phyloP scores from a whole-genome alignment of 2,329 filamentous ascomycete species.

The Aquanectria penicillioides region DNA sequence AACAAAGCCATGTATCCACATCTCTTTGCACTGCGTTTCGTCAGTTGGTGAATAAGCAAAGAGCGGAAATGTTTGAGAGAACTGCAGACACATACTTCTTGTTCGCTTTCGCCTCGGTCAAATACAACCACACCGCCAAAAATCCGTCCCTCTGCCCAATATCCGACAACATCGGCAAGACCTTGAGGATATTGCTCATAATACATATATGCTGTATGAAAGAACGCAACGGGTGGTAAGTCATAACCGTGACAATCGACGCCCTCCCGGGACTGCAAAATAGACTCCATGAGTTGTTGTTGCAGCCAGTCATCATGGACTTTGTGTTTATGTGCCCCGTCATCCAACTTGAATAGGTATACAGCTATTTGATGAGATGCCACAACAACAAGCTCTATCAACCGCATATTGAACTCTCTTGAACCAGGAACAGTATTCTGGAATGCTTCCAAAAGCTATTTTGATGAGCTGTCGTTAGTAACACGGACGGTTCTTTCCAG shows the following conservation, averaged over 20 bases:
- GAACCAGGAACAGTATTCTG: background rate
- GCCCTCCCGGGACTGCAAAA: background rate
- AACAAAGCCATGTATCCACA: constrained; percentile 1
- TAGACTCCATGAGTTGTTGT: background rate
- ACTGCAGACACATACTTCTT: constrained; percentile 12
- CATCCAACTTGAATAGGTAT: constrained; percentile 1
- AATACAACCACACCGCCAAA: constrained; percentile 26
- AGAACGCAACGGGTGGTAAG: background rate
- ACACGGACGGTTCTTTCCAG: background rate
- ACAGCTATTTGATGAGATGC: constrained; percentile 14
- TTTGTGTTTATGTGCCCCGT: constrained; percentile 11
- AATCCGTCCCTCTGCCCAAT: constrained; percentile 28
- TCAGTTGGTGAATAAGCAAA: background rate
- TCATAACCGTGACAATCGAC: background rate
- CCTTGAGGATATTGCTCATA: constrained; percentile 22
- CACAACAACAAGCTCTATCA: constrained; percentile 15
- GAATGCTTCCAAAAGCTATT: background rate
- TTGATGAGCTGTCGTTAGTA: background rate
- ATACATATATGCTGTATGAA: constrained; percentile 8
- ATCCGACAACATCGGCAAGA: constrained; percentile 11
- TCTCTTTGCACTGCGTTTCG: background rate
- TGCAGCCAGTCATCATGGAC: background rate
- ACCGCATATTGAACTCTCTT: constrained; percentile 1
- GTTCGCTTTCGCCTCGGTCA: constrained; percentile 26
- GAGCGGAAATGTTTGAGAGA: background rate